A percentile compares a stretch with the other conserved stretches of the same genome.
Conservation (phyloP, 164 flowering plant genomes). For the Platanus orientalis region DNA sequence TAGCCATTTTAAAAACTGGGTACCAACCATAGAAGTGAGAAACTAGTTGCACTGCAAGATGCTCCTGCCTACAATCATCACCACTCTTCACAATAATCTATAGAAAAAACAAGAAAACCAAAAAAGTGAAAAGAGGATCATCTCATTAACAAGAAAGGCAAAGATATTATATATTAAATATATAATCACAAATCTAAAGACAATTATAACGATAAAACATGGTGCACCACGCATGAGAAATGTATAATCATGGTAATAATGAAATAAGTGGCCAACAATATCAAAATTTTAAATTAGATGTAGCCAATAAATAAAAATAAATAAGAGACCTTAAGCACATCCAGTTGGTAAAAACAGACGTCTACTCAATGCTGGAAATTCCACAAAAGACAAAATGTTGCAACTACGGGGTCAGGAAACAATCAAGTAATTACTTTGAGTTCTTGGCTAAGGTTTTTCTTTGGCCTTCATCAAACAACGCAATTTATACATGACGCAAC, state of each 20-base stretch:
- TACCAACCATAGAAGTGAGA: constrained; percentile 90
- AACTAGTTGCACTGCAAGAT: constrained; percentile 97
- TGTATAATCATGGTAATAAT: background rate
- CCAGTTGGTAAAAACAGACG: too few relatives aligned
- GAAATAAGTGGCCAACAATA: background rate
- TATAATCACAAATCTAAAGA: background rate
- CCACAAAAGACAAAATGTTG: too few relatives aligned
- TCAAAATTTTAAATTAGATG: too few relatives aligned
- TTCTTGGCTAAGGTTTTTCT: too few relatives aligned
- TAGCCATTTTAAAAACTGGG: background rate
- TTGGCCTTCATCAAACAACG: too few relatives aligned
- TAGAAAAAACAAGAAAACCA: constrained; percentile 10
- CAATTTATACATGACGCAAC: too few relatives aligned
- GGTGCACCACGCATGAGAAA: background rate
- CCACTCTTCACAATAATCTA: constrained; percentile 98
- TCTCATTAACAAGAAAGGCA: background rate
- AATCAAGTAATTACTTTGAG: too few relatives aligned
- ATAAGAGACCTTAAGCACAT: too few relatives aligned
- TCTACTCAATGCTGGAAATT: too few relatives aligned
- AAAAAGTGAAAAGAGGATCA: background rate
- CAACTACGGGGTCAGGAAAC: too few relatives aligned
- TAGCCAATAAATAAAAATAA: too few relatives aligned
- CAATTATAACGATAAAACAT: background rate
- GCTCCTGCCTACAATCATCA: constrained; percentile 99
- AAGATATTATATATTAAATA: background rate